phyloP scores from a whole-genome alignment of 2,329 filamentous ascomycete species.

The Microsporum audouinii region DNA sequence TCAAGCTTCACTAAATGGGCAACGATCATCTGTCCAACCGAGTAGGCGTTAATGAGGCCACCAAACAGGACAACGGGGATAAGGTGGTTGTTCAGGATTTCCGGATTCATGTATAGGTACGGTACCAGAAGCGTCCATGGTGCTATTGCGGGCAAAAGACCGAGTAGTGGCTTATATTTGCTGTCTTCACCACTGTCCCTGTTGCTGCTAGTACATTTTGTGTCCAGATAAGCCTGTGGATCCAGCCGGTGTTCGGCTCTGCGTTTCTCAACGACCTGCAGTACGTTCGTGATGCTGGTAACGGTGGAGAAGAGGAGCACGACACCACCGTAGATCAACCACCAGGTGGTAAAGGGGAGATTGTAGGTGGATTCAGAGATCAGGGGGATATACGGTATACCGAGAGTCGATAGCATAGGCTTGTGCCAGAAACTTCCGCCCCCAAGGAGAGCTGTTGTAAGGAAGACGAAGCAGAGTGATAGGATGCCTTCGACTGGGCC shows the following conservation, averaged over 20 bases:
- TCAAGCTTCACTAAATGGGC: conserved; percentile 77
- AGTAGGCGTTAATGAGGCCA: conserved; percentile 85
- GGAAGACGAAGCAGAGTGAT: conserved; percentile 69
- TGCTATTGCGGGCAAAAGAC: conserved; percentile 67
- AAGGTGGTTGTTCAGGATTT: conserved; percentile 69
- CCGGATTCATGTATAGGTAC: conserved; percentile 76
- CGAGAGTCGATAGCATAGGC: conserved; percentile 60
- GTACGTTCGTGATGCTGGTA: conserved; percentile 63
- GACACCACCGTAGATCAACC: conserved; percentile 71
- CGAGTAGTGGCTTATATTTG: conserved; percentile 53
- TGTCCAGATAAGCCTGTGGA: neutral
- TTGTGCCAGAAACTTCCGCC: conserved; percentile 90
- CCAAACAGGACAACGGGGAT: conserved; percentile 84
- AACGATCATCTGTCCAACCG: conserved; percentile 89
- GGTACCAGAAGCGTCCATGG: conserved; percentile 65
- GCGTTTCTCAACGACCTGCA: conserved; percentile 63
- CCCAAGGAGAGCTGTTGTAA: conserved; percentile 70
- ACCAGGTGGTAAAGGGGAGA: conserved; percentile 82
- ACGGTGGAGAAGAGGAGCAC: conserved; percentile 78
- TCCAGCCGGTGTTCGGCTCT: conserved; percentile 33
- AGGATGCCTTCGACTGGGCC: conserved; percentile 92
- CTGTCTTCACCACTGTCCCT: neutral
- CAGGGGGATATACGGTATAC: conserved; percentile 50
- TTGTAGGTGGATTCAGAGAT: conserved; percentile 64
- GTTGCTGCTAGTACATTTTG: neutral